Percentiles rank a stretch among this genome's conserved stretches.
Conservation (phyloP, 371 early-diverging fungal species). For the Mucor circinelloides region DNA sequence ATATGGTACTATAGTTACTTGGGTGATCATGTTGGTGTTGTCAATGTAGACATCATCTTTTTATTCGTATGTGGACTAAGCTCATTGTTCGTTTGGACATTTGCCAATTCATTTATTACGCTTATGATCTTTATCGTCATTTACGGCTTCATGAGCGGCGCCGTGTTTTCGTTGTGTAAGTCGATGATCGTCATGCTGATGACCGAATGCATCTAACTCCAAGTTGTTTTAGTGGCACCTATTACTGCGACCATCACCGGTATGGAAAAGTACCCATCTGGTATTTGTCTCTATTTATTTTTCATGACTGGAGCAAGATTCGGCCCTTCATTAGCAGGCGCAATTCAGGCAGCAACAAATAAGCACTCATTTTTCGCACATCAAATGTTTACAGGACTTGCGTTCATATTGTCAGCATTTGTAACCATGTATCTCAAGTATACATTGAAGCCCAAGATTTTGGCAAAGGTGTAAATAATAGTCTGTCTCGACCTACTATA, state of each 20-base stretch:
- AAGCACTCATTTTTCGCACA: slow-evolving; percentile 35
- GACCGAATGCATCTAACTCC: background rate
- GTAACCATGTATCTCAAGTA: slow-evolving; percentile 30
- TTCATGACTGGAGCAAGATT: slow-evolving; percentile 32
- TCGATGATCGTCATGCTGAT: background rate
- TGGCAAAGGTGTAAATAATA: slow-evolving; percentile 18
- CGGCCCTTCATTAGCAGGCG: slow-evolving; percentile 43
- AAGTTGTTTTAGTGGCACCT: slow-evolving; percentile 36
- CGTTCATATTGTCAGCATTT: slow-evolving; percentile 33
- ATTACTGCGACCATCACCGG: slow-evolving; percentile 41
- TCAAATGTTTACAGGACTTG: slow-evolving; percentile 40
- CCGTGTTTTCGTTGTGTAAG: slow-evolving; percentile 36
- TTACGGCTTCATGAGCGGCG: slow-evolving; percentile 67
- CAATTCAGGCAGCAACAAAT: slow-evolving; percentile 30
- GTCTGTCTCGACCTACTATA: background rate
- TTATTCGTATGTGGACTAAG: slow-evolving; percentile 49
- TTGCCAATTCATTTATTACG: slow-evolving; percentile 47
- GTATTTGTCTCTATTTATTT: slow-evolving; percentile 35
- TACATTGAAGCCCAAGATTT: slow-evolving; percentile 17
- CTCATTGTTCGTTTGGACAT: slow-evolving; percentile 64
- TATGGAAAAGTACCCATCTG: slow-evolving; percentile 43
- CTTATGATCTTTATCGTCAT: slow-evolving; percentile 56
- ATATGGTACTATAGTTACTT: slow-evolving; percentile 8
- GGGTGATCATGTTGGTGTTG: slow-evolving; percentile 59
- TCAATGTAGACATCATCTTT: slow-evolving; percentile 55